phyloP scores from a whole-genome alignment of 805 yeast genomes.

The Cyberlindnera samutprakarnensis region DNA sequence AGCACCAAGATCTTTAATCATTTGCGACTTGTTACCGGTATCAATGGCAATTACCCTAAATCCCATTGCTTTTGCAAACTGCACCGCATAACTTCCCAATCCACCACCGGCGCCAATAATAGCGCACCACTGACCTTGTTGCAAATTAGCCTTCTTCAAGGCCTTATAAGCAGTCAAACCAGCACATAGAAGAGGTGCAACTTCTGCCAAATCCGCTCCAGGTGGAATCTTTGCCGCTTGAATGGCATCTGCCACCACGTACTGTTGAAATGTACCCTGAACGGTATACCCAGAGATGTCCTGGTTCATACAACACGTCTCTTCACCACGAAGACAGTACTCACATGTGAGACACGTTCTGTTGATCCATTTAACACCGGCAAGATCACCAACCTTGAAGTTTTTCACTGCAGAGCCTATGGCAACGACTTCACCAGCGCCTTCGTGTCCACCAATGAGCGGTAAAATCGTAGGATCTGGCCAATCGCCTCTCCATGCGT shows the following conservation, averaged over 20 bases:
- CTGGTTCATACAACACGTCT: slow-evolving; percentile 59
- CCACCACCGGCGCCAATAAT: slow-evolving; percentile 82
- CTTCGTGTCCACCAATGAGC: slow-evolving; percentile 66
- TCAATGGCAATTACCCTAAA: slow-evolving; percentile 63
- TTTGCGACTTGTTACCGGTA: slow-evolving; percentile 58
- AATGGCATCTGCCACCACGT: slow-evolving; percentile 54
- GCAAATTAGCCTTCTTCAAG: slow-evolving; percentile 45
- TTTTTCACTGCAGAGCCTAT: slow-evolving; percentile 49
- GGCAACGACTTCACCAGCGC: slow-evolving; percentile 63
- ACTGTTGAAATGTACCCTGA: slow-evolving; percentile 76
- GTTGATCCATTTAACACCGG: slow-evolving; percentile 65
- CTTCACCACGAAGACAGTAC: slow-evolving; percentile 48
- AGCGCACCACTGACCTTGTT: slow-evolving; percentile 66
- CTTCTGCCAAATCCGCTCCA: slow-evolving; percentile 43
- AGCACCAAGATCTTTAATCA: slow-evolving; percentile 50
- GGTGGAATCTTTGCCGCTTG: slow-evolving; percentile 53
- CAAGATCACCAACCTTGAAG: slow-evolving; percentile 54
- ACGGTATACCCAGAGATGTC: slow-evolving; percentile 68
- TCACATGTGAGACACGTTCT: slow-evolving; percentile 61
- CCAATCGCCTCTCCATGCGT: slow-evolving; percentile 53
- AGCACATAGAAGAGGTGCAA: slow-evolving; percentile 64
- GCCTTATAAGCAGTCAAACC: slow-evolving; percentile 75
- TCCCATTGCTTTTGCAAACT: slow-evolving; percentile 74
- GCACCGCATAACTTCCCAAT: slow-evolving; percentile 67
- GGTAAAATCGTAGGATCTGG: slow-evolving; percentile 48